These are phyloP conservation scores for Xylaria sp. DNA, from an alignment of 2,329 filamentous ascomycete species.

Conservation along the genomic window DNA sequence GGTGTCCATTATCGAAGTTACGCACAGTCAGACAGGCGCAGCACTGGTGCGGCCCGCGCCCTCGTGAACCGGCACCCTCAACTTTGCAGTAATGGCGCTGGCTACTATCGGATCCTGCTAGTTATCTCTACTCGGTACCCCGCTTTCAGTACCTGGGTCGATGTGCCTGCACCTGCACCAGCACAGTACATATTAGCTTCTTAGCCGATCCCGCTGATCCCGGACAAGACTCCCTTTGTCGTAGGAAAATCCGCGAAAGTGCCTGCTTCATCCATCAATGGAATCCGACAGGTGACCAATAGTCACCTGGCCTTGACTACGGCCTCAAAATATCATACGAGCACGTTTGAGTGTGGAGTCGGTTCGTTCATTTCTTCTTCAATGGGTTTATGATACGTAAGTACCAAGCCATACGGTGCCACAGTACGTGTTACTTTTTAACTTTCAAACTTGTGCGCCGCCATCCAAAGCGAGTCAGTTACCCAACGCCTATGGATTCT, in stretches of 20 bases:
- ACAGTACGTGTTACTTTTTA: no score
- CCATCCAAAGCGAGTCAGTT: no score
- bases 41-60: background rate
- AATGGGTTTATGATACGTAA: slow-evolving; percentile 21
- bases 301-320: background rate
- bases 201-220: slow-evolving; percentile 7
- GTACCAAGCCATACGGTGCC: no score
- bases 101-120: background rate
- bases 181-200: slow-evolving; percentile 9
- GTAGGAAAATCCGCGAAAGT: background rate
- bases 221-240: background rate
- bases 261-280: background rate
- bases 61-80: background rate
- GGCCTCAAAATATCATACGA: background rate
- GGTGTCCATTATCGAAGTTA: slow-evolving; percentile 27
- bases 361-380: no score
- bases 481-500: no score
- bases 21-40: slow-evolving; percentile 11
- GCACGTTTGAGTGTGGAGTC: background rate
- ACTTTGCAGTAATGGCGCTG: background rate
- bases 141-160: slow-evolving; percentile 18
- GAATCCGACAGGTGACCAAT: background rate
- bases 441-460: no score
- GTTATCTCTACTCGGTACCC: background rate
- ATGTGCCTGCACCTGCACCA: background rate